Evolutionary conservation across 2,329 filamentous ascomycete species (phyloP).

Genomic region (Phaeoacremonium minimum): DNA sequence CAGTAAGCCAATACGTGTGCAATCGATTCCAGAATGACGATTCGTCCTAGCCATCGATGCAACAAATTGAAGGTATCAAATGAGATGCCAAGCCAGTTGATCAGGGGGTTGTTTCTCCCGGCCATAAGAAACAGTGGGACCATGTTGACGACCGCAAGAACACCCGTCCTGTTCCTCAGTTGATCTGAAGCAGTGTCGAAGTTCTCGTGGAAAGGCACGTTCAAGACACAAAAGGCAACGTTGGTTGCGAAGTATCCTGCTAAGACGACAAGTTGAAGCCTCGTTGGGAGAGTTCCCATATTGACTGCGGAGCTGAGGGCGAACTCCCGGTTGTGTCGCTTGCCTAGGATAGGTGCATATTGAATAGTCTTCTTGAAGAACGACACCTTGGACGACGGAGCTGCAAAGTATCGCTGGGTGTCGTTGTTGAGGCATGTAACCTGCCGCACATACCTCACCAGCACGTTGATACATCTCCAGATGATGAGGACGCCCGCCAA

Average conservation of each 20-base stretch:
- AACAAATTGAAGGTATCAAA: slow-evolving; percentile 82
- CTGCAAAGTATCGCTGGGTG: slow-evolving; percentile 73
- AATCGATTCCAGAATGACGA: slow-evolving; percentile 66
- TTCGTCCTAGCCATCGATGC: slow-evolving; percentile 76
- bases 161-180: slow-evolving; percentile 65
- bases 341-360: slow-evolving; percentile 67
- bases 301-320: slow-evolving; percentile 56
- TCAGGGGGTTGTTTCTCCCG: slow-evolving; percentile 74
- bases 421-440: slow-evolving; percentile 75
- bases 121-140: slow-evolving; percentile 70
- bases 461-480: slow-evolving; percentile 60
- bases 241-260: slow-evolving; percentile 67
- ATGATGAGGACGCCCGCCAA: slow-evolving; percentile 59
- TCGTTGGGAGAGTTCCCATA: slow-evolving; percentile 69
- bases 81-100: slow-evolving; percentile 65
- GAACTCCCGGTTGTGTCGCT: slow-evolving; percentile 73
- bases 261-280: slow-evolving; percentile 70
- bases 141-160: slow-evolving; percentile 73
- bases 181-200: slow-evolving; percentile 39
- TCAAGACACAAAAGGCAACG: slow-evolving; percentile 68
- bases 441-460: slow-evolving; percentile 66
- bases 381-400: slow-evolving; percentile 47
- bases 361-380: slow-evolving; percentile 64
- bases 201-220: slow-evolving; percentile 53
- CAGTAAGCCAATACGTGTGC: slow-evolving; percentile 62